Percentiles rank a stretch among this genome's conserved stretches.
Evolutionary conservation across 805 yeast species (phyloP).

Genomic region (Barnettozyma sucrosica): DNA sequence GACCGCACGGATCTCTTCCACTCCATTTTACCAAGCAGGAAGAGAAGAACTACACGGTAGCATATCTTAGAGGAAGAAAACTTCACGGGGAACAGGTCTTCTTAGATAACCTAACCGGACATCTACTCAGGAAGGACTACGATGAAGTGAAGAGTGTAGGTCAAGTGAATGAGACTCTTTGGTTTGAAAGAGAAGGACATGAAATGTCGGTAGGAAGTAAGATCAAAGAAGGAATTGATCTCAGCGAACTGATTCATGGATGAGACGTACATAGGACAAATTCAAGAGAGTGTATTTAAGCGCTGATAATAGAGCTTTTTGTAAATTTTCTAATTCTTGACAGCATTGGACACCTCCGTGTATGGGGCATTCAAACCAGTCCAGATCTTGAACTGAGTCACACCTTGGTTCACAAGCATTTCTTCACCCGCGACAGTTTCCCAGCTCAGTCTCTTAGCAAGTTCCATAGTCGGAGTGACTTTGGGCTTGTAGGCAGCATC

Average conservation of each 20-base stretch:
- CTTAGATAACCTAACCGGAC: constrained; percentile 10
- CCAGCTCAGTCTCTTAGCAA: constrained; percentile 67
- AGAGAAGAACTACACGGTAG: constrained; percentile 12
- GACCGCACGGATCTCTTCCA: constrained; percentile 13
- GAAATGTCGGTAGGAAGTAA: constrained; percentile 22
- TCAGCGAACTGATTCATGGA: constrained; percentile 22
- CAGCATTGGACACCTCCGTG: constrained; percentile 55
- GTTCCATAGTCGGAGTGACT: constrained; percentile 77
- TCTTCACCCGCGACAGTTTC: constrained; percentile 84
- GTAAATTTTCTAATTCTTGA: constrained; percentile 31
- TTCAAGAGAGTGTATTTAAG: too few relatives aligned
- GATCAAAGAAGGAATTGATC: constrained; percentile 25
- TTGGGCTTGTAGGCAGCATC: constrained; percentile 96
- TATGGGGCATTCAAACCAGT: constrained; percentile 64
- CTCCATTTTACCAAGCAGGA: constrained; percentile 15
- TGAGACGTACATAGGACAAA: too few relatives aligned
- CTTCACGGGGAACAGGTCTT: constrained; percentile 24
- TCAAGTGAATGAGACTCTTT: constrained; percentile 13
- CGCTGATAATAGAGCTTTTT: too few relatives aligned
- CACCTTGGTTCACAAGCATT: constrained; percentile 91
- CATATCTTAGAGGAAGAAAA: constrained; percentile 33
- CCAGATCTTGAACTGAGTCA: constrained; percentile 78
- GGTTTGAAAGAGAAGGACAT: constrained; percentile 37
- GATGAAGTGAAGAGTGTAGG: constrained; percentile 19
- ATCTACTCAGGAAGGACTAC: constrained; percentile 19